Evolutionary conservation across 441 rosid species (phyloP).

Genomic region (Syzygium malaccense): DNA sequence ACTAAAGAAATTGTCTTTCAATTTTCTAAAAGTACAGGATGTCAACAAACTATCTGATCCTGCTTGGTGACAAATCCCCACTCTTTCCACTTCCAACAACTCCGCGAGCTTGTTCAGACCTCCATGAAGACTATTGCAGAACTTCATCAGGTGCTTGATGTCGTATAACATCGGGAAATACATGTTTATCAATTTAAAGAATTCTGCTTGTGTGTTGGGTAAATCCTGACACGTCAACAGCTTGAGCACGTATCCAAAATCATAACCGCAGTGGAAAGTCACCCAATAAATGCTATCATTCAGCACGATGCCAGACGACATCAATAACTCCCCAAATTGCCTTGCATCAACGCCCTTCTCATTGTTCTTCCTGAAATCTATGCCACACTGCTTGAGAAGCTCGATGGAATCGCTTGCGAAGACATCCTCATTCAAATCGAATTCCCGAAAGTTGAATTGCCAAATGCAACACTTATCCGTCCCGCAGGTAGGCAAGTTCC

Average conservation of each 20-base stretch:
- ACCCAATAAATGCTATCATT: conserved; percentile 51
- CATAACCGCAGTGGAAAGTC: conserved; percentile 61
- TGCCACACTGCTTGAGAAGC: conserved; percentile 48
- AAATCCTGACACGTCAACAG: conserved; percentile 44
- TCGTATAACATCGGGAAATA: conserved; percentile 52
- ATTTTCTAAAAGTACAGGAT: conserved; percentile 58
- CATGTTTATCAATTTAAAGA: conserved; percentile 37
- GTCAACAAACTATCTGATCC: conserved; percentile 69
- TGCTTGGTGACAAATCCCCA: conserved; percentile 61
- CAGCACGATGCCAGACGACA: conserved; percentile 61
- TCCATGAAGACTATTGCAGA: conserved; percentile 60
- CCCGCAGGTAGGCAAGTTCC: conserved; percentile 54
- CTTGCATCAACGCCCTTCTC: conserved; percentile 34
- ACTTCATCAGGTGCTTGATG: conserved; percentile 61
- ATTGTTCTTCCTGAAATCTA: conserved; percentile 37
- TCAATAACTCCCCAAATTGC: conserved; percentile 45
- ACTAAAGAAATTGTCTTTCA: conserved; percentile 53
- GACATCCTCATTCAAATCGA: conserved; percentile 31
- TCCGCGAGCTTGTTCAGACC: conserved; percentile 59
- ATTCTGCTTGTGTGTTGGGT: conserved; percentile 35
- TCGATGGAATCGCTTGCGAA: conserved; percentile 47
- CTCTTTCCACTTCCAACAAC: conserved; percentile 52
- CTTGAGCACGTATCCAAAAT: conserved; percentile 64
- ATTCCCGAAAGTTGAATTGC: conserved; percentile 62
- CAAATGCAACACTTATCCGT: conserved; percentile 47